A percentile compares a stretch with the other conserved stretches of the same genome.
phyloP scores from a whole-genome alignment of 257 asterid species.

The Jacaranda mimosifolia region DNA sequence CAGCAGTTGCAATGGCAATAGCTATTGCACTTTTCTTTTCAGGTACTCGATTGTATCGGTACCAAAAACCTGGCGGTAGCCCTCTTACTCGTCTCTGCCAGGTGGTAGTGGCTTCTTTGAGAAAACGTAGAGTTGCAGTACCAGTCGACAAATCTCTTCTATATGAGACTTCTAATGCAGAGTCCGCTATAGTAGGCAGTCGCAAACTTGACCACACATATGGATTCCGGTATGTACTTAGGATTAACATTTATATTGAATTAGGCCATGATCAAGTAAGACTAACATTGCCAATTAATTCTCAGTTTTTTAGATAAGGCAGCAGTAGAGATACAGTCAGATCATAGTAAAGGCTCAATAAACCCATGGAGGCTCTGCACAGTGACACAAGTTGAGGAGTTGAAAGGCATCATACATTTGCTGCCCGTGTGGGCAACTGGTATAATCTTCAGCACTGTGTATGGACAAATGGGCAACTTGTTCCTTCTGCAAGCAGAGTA shows the following conservation, averaged over 20 bases:
- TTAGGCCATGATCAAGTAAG: constrained; percentile 50
- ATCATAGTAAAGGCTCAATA: constrained; percentile 29
- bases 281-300: constrained; percentile 4
- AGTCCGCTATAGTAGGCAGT: too few species aligned
- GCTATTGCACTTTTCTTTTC: constrained; percentile 67
- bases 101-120: constrained; percentile 67
- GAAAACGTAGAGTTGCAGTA: constrained; percentile 37
- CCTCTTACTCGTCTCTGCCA: constrained; percentile 72
- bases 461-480: constrained; percentile 67
- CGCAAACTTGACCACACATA: too few species aligned
- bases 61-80: constrained; percentile 83
- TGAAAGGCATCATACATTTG: constrained; percentile 60
- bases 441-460: constrained; percentile 62
- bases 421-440: constrained; percentile 81
- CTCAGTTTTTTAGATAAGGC: constrained; percentile 81
- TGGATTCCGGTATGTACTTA: constrained; percentile 47
- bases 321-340: constrained; percentile 56
- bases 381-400: constrained; percentile 74
- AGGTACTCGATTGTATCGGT: constrained; percentile 66
- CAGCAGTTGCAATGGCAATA: constrained; percentile 68
- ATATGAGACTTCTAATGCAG: too few species aligned
- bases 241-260: constrained; percentile 51
- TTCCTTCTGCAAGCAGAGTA: constrained; percentile 64
- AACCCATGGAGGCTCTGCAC: constrained; percentile 54
- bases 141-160: too few species aligned